Percentiles rank a stretch among this genome's conserved stretches.
These are phyloP conservation scores for Phaeosphaeria sp. DNA, from an alignment of 2,329 filamentous ascomycete genomes.

Conservation along the genomic window DNA sequence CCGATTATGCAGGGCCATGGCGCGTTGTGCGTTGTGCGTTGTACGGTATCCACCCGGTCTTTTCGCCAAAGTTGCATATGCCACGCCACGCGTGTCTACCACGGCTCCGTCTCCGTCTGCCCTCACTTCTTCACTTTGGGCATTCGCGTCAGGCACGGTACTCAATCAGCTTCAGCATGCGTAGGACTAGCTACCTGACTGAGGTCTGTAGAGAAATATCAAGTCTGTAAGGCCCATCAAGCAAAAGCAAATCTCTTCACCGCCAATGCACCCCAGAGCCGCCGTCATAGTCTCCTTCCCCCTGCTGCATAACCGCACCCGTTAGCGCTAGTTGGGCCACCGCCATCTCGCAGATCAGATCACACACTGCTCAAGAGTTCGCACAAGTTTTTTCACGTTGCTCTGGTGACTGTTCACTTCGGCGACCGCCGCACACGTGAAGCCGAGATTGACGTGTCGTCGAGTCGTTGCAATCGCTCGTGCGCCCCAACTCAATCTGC, in stretches of 20 bases:
- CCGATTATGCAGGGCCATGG: slow-evolving; percentile 26
- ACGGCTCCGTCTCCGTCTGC: neutral
- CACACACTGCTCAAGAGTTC: neutral
- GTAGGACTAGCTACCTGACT: neutral
- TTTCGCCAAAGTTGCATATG: neutral
- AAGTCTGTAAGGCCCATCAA: neutral
- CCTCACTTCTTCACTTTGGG: neutral
- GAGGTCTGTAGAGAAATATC: neutral
- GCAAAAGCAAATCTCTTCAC: slow-evolving; percentile 5
- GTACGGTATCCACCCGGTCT: slow-evolving; percentile 7
- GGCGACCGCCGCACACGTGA: neutral
- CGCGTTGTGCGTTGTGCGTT: slow-evolving; percentile 35
- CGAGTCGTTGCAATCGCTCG: neutral
- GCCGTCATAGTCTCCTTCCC: neutral
- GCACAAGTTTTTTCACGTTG: slow-evolving; percentile 1
- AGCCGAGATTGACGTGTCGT: neutral
- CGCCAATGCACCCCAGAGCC: slow-evolving; percentile 5
- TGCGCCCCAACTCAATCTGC: neutral
- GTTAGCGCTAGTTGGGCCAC: slow-evolving; percentile 5
- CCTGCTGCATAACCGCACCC: slow-evolving; percentile 9
- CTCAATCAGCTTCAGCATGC: neutral
- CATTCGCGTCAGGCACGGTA: neutral
- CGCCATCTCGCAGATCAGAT: slow-evolving; percentile 6
- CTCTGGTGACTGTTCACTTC: neutral
- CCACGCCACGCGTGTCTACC: neutral